Conservation (phyloP, 148 eudicot species). For the Chenopodium berlandieri region DNA sequence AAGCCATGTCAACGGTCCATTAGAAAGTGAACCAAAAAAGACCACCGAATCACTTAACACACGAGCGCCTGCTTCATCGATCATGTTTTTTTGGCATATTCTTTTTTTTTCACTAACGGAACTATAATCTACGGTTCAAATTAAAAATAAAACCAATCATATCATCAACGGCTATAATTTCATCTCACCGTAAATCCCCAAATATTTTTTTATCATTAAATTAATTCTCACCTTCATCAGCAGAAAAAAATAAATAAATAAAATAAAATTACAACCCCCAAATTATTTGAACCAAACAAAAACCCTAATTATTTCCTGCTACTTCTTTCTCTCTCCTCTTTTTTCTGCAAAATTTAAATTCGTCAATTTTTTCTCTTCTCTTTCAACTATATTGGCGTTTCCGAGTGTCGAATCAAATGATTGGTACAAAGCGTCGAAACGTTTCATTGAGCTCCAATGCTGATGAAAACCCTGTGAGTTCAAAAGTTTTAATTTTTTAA, state of each 20-base stretch:
- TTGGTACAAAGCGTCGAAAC: constrained; percentile 44
- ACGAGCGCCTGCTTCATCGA: background rate
- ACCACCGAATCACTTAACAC: background rate
- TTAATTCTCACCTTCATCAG: background rate
- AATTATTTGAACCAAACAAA: constrained; percentile 14
- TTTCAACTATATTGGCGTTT: background rate
- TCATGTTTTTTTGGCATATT: background rate
- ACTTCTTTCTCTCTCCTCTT: background rate
- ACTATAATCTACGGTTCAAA: constrained; percentile 4
- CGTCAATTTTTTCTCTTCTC: background rate
- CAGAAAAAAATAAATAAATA: background rate
- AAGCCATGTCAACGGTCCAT: background rate
- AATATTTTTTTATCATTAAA: background rate
- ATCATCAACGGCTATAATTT: background rate
- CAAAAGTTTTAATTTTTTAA: background rate
- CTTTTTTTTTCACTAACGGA: background rate
- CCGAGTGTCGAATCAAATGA: constrained; percentile 16
- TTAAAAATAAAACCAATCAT: background rate
- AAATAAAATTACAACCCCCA: background rate
- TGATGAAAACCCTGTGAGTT: constrained; percentile 38
- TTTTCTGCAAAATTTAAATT: constrained; percentile 3
- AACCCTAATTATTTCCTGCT: constrained; percentile 19
- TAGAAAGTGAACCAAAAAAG: background rate
- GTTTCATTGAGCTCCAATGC: constrained; percentile 34
- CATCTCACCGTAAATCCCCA: background rate